Percentiles rank a stretch among this genome's conserved stretches.
Evolutionary conservation across 805 yeast genomes (phyloP).

Genomic region (Vanderwaltozyma tropicalis): DNA sequence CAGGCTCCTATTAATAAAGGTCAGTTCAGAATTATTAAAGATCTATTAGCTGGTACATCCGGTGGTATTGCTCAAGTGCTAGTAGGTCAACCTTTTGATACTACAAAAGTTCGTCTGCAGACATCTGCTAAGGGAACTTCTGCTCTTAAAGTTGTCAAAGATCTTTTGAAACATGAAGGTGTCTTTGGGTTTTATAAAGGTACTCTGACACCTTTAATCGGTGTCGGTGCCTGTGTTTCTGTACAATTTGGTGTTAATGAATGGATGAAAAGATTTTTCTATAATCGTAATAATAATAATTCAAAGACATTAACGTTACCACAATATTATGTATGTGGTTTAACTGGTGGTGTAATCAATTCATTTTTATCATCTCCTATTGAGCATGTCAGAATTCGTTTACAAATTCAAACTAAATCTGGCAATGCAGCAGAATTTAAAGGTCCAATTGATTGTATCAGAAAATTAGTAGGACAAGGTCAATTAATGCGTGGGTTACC

Average conservation of each 20-base stretch:
- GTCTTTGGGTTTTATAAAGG: constrained; percentile 83
- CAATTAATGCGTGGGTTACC: constrained; percentile 72
- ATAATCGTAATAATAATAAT: constrained; percentile 29
- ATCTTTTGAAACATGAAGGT: constrained; percentile 72
- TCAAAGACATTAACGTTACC: constrained; percentile 32
- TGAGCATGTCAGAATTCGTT: constrained; percentile 85
- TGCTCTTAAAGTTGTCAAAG: constrained; percentile 67
- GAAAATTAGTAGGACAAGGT: constrained; percentile 41
- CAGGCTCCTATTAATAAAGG: constrained; percentile 5
- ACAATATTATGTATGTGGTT: constrained; percentile 81
- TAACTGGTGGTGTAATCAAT: constrained; percentile 88
- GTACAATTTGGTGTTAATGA: constrained; percentile 94
- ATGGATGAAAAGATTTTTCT: constrained; percentile 75
- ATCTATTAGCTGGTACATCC: constrained; percentile 80
- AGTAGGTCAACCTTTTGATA: constrained; percentile 93
- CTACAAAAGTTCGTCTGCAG: constrained; percentile 87
- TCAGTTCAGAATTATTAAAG: constrained; percentile 45
- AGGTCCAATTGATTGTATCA: constrained; percentile 38
- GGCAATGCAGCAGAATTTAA: constrained; percentile 35
- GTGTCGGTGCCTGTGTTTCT: constrained; percentile 97
- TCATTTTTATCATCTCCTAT: constrained; percentile 87
- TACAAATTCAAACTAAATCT: constrained; percentile 56
- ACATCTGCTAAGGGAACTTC: constrained; percentile 66
- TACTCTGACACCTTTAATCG: constrained; percentile 82
- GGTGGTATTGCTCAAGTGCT: constrained; percentile 96